Evolutionary conservation across 495 filamentous ascomycete species (phyloP), one percentile per base, ranked within the genome.

Genomic region (Achaetomiella virescens): DNA sequence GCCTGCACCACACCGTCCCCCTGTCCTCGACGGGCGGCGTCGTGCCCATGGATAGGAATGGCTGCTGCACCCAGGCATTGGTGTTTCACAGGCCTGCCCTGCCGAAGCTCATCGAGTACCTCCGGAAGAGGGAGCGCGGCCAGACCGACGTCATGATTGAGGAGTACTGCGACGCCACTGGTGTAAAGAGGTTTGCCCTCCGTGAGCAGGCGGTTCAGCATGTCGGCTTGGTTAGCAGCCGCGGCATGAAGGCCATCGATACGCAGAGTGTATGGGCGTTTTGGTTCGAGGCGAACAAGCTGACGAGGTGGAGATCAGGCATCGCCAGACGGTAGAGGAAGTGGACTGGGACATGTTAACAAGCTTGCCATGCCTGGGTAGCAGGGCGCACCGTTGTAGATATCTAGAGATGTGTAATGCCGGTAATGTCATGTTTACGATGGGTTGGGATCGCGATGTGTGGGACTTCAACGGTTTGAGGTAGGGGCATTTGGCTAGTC

Each of bases 21-120:
- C 22, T 37, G 2, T 41, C 22, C 63, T 48, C 25, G 1, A 10
- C 33, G 3, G 41, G 38, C 8, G 56, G 56, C 21, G 56, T 59
- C 36, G 11, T 47, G 33, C 48, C 56, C 35, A 59, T 59, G 56
- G 56, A 59, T 17, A 48, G 31, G 15, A 44, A 24, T 11, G 75
- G 73, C 4, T 79, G 75, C 48, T 79, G 77, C 51, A 71, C 70
- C 17, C 75, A 78, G 52, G 77, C 71, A 3, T 48, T 78, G 33
- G 59, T 78, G 5, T 79, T 75, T 31, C 72, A 75, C 20, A 61
- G 69, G 17, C 58, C 58, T 14, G 70, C 71, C 27, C 64, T 72
- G n/a, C 60, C 50, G 29, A 63, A 33, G 12, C 49, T 74, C 7
- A 60, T 65, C 20, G 27, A 59, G 14, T 66, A 60, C 42, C 61